Evolutionary conservation across 768 basidiomycete species (phyloP).

Genomic region (Butyriboletus loyo): DNA sequence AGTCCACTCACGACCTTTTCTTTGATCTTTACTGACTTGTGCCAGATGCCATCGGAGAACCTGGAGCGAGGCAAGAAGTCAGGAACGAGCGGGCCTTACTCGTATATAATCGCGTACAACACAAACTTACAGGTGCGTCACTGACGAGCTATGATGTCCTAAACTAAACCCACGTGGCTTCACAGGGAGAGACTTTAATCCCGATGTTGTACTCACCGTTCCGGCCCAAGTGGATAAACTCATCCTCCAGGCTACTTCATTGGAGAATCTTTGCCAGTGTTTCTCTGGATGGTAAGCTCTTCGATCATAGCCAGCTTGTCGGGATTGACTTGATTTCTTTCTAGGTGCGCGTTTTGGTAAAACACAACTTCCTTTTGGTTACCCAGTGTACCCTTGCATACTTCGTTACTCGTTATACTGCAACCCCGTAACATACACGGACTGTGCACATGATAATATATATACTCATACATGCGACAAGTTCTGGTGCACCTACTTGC

Average conservation of each 20-base stretch:
- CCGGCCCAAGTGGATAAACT: constrained; percentile 86
- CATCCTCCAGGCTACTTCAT: constrained; percentile 87
- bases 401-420: constrained; percentile 9
- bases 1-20: neutral
- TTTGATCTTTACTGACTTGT: constrained; percentile 2
- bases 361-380: neutral
- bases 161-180: neutral
- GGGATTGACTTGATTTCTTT: neutral
- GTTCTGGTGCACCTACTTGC: neutral
- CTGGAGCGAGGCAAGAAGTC: constrained; percentile 71
- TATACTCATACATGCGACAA: neutral
- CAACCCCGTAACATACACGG: constrained; percentile 25
- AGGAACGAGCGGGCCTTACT: constrained; percentile 87
- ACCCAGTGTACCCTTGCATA: constrained; percentile 10
- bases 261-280: constrained; percentile 96
- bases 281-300: constrained; percentile 82
- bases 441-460: neutral
- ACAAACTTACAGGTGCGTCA: constrained; percentile 83
- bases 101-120: constrained; percentile 92
- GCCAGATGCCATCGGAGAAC: constrained; percentile 45
- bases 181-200: constrained; percentile 90
- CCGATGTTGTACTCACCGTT: constrained; percentile 71
- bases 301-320: neutral
- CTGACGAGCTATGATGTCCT: neutral
- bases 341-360: constrained; percentile 78